Evolutionary conservation across 495 filamentous ascomycete species (phyloP), one percentile per base, ranked within the genome.

Genomic region (Amphirosellinia nigrospora): DNA sequence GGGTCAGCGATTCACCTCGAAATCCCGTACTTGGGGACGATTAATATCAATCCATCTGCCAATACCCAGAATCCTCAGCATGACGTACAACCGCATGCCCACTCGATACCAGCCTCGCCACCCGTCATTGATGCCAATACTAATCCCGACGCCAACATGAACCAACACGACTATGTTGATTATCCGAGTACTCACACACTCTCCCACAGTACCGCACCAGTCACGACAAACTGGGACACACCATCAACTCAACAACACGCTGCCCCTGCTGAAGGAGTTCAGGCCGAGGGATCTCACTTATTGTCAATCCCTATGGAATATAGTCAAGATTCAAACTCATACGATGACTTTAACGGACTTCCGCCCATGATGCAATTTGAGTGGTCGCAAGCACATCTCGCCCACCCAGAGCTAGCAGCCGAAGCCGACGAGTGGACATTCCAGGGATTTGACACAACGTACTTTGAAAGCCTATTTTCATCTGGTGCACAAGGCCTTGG

Each of bases 1-100:
- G 21, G 26, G 21, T 2, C 32, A 10, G 48, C 45, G 30, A 64
- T 85, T 52, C 77, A 79, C 21, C 77, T 85, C 10, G 80, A 82
- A 30, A 82, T 86, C 50, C 83, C 83, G 19, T 83, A 83, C 43
- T 75, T 85, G 7, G 84, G 82, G 28, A 83, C 81, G 2, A 78
- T 86, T 58, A 81, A 78, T 39, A 83, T 88, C 58, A 78, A 81
- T 50, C 77, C 79, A 21, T 41, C 60, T 13, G 68, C 69, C 21
- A 60, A 71, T 62, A 65, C 66, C 60, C 63, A 58, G 16, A 45
- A 28, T 48, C 61, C 38, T 66, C 64, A 36, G n/a, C 52, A 64
- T 19, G 67, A 55, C 6, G 13, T 19, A 16, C 71, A 53, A 34
- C 68, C 68, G 30, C 46, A 70, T 39, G 52, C 36, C 23, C 26